Conservation (phyloP, 1,284 basidiomycete species). For the Cutaneotrichosporon mucoides region DNA sequence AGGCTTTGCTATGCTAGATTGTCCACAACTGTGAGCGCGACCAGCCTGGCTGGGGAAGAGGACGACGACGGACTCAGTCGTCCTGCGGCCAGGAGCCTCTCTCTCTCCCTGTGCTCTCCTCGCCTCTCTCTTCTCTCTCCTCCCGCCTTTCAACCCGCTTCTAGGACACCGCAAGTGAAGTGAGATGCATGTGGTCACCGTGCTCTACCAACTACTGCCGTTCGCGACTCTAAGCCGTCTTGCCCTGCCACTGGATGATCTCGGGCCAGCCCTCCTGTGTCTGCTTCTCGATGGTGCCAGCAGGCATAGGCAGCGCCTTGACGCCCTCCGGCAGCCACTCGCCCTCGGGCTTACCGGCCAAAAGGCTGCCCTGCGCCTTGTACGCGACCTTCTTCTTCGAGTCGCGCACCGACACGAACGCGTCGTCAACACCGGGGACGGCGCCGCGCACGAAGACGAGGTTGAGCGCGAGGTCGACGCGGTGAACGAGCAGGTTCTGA, state of each 20-base stretch:
- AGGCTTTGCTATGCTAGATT: no score
- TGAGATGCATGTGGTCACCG: constrained; percentile 5
- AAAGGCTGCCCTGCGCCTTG: constrained; percentile 54
- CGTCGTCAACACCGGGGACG: constrained; percentile 56
- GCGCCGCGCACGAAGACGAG: constrained; percentile 73
- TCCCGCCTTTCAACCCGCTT: no score
- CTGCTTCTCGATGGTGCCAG: constrained; percentile 69
- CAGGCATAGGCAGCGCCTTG: constrained; percentile 82
- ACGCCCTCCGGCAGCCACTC: constrained; percentile 81
- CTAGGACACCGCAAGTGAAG: not conserved
- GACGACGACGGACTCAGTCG: no score
- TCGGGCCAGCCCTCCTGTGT: constrained; percentile 37
- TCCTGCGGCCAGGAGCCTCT: no score
- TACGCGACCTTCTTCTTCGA: constrained; percentile 76
- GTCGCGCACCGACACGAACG: constrained; percentile 65
- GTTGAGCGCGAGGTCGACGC: constrained; percentile 79
- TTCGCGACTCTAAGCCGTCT: constrained; percentile 10
- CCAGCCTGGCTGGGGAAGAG: no score
- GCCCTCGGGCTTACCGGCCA: constrained; percentile 66
- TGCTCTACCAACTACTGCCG: not conserved
- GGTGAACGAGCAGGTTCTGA: constrained; percentile 85
- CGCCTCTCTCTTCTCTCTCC: no score
- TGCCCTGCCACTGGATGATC: constrained; percentile 44
- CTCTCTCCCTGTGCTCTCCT: no score
- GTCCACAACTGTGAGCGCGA: no score